Base-by-base conservation (phyloP, 73 alveolate species). In the Paramecium pentaurelia region DNA sequence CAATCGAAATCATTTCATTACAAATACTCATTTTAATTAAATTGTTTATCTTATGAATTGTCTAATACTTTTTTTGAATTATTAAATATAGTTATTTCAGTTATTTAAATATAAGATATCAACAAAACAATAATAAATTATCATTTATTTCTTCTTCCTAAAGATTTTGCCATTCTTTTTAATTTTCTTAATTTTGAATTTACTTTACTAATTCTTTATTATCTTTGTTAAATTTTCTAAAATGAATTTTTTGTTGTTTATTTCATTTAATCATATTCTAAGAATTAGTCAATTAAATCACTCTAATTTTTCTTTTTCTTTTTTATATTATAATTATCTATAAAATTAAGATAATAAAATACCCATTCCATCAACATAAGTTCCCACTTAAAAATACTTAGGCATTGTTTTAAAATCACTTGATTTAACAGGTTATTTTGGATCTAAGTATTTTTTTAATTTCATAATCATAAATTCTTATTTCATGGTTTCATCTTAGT, bases 331-430 rank as follows among this genome's bases (percentile, higher is more conserved):
- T 32, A 80, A 80, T 80, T 80, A 80, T 80, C 91, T 80, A 80
- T 22, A 45, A 16, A 32, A 80, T n/a, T n/a, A 54, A 54, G 5
- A 45, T 45, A 12, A 45, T 80, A 4, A 38, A 38, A 20, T 80
- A 80, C 91, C 91, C 75, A 42, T 49, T 47, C 91, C 91, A 80
- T 80, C 75, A 12, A 80, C 77, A 80, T 80, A 80, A 3, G 91
- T 80, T 40, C 91, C 91, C 0, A 80, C 75, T 44, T 80, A 49
- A 47, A 45, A 80, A 47, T 80, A 80, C 38, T 80, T 80, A 45
- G 91, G 91, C 28, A 80, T 47, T 0, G 91, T 44, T 49, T 80
- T 80, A 10, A 80, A 80, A 32, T 80, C 91, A 27, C 75, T 32
- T 8, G 77, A 45, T 80, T 80, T 80, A 3, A 80, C 30, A 14